Evolutionary conservation across 129 eudicot genomes (phyloP).

Genomic region (Helianthus annuus): DNA sequence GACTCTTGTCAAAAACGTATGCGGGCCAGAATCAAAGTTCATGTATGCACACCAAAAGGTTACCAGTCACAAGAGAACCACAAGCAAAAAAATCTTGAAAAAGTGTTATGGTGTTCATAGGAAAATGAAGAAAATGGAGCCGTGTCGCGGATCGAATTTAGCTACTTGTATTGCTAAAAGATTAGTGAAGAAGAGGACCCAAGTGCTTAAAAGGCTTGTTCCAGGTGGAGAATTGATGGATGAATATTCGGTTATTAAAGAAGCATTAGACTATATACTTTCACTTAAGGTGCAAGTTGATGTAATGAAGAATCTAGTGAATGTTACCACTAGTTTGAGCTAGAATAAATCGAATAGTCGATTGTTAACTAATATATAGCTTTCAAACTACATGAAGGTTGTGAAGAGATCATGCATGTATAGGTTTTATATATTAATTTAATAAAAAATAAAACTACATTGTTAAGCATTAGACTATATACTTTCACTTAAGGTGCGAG

Average conservation of each 20-base stretch:
- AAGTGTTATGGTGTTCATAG: constrained; percentile 27
- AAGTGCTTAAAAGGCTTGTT: constrained; percentile 66
- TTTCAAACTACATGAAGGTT: neutral
- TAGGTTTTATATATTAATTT: neutral
- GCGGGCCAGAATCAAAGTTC: constrained; percentile 6
- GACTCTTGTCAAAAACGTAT: constrained; percentile 29
- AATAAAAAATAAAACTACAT: neutral
- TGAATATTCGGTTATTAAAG: constrained; percentile 50
- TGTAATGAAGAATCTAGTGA: constrained; percentile 63
- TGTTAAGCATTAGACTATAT: no score
- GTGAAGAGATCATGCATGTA: constrained; percentile 10
- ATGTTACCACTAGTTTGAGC: constrained; percentile 39
- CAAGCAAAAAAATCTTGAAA: constrained; percentile 51
- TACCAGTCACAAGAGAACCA: constrained; percentile 21
- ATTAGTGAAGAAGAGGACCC: constrained; percentile 62
- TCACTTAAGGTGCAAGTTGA: constrained; percentile 72
- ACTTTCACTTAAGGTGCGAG: no score
- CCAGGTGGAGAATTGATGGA: constrained; percentile 82
- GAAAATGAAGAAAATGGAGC: constrained; percentile 25
- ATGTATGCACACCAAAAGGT: constrained; percentile 12
- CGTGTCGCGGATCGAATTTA: neutral
- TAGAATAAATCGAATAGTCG: constrained; percentile 11
- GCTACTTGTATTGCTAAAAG: constrained; percentile 56
- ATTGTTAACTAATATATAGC: constrained; percentile 7
- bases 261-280: constrained; percentile 74